Percentiles rank a stretch among this genome's conserved stretches.
phyloP scores from a whole-genome alignment of 2,329 filamentous ascomycete genomes.

The Lecanicillium sp. region DNA sequence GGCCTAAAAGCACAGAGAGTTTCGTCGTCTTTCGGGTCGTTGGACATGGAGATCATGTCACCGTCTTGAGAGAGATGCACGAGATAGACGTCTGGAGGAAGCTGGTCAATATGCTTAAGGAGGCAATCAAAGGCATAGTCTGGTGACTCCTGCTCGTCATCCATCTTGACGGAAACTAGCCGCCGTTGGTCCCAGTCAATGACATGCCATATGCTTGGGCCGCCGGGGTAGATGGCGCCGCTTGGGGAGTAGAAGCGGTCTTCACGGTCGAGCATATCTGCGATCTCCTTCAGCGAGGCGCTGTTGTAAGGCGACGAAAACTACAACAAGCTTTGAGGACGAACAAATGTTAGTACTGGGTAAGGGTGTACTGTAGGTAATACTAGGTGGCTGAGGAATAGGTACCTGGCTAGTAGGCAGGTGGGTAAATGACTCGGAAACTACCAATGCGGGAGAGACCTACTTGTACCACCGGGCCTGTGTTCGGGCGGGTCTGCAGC shows the following conservation, averaged over 20 bases:
- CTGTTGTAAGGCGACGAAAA: no score
- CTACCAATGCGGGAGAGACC: no score
- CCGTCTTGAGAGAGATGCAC: slow-evolving; percentile 13
- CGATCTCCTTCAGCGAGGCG: no score
- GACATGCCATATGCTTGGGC: slow-evolving; percentile 16
- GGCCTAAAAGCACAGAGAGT: slow-evolving; percentile 17
- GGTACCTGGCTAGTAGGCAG: no score
- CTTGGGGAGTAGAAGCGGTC: slow-evolving; percentile 6
- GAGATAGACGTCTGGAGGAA: slow-evolving; percentile 11
- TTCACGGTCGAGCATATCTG: slow-evolving; percentile 1
- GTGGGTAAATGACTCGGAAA: no score
- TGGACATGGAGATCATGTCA: slow-evolving; percentile 14
- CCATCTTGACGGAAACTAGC: slow-evolving; percentile 16
- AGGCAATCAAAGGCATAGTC: slow-evolving; percentile 14
- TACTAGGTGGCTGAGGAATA: no score
- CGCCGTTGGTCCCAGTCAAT: slow-evolving; percentile 17
- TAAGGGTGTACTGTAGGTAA: no score
- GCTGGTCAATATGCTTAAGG: slow-evolving; percentile 10
- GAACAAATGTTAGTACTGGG: no score
- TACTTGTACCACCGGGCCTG: no score
- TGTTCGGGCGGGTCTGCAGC: no score
- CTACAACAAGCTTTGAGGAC: no score
- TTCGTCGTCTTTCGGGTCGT: slow-evolving; percentile 18
- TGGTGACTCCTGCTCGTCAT: slow-evolving; percentile 13
- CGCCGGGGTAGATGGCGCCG: slow-evolving; percentile 9